Evolutionary conservation across 148 eudicot genomes (phyloP), one percentile per base, ranked within the genome.

Genomic region (Nepenthes gracilis): DNA sequence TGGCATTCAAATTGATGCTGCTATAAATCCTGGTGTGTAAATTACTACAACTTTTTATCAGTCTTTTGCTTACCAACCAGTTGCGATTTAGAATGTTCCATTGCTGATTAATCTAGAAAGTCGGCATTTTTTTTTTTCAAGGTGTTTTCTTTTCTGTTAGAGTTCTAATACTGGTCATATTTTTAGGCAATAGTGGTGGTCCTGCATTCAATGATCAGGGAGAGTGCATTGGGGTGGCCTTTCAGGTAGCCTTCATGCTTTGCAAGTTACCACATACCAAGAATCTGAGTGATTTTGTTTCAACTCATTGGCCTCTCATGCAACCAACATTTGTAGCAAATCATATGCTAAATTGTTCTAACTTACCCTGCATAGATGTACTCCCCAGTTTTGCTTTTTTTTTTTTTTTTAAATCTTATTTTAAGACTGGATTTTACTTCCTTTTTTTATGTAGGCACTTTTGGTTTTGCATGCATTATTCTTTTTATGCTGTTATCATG

Each of bases 181-280:
- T 67, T 76, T 67, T 77, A 92, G 98, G 98, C 64, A 92, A 92
- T 76, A 92, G 98, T 55, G 98, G 98, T 32, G 98, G 98, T 57
- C 98, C 98, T 81, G 98, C 98, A 64, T 92, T 92, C 73, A 92
- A 88, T 67, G 96, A 83, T 64, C 82, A 80, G 67, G 96, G 96
- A 63, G 91, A 92, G 70, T 92, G 98, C 84, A 84, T 92, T 59
- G 98, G 98, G 36, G 87, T 92, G 66, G 98, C 98, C 8, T 92
- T 92, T 81, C 98, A 92, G 98, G 98, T 92, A 86, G 23, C 23
- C 23, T 23, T 23, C 36, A 15, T 47, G 40, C 23, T 15, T 51
- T 62, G 34, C 33, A 4, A 7, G 50, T 45, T 47, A 11, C 6
- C 48, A 45, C 13, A 54, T 4, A 23, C 56, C 6, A 5, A 54